phyloP scores from a whole-genome alignment of 1,139 yeast genomes.

The Hansenula sp. region DNA sequence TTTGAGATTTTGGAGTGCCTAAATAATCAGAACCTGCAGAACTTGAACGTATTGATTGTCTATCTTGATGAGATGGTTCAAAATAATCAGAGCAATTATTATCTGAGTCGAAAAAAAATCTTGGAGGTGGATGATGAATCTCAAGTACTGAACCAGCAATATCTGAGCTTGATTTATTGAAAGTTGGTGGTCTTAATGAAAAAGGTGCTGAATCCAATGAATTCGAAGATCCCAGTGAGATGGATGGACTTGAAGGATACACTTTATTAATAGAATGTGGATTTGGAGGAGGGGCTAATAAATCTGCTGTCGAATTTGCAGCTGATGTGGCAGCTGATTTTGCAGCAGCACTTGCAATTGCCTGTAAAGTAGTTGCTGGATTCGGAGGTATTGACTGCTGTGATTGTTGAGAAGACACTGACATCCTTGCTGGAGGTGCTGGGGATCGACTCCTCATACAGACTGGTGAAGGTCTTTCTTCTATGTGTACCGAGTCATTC shows the following conservation, averaged over 20 bases:
- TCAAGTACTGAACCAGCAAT: background rate
- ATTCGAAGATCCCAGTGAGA: slow-evolving; percentile 14
- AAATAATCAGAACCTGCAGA: slow-evolving; percentile 1
- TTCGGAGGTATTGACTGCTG: background rate
- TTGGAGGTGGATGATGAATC: background rate
- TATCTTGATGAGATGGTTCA: background rate
- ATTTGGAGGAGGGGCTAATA: slow-evolving; percentile 17
- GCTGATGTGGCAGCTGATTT: slow-evolving; percentile 8
- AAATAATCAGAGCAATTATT: background rate
- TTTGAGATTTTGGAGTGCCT: background rate
- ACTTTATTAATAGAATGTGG: slow-evolving; percentile 6
- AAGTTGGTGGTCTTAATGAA: background rate
- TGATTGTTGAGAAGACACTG: background rate
- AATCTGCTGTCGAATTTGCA: slow-evolving; percentile 5
- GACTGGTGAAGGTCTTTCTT: no score
- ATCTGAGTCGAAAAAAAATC: slow-evolving; percentile 1
- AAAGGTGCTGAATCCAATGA: slow-evolving; percentile 8
- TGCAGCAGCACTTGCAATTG: slow-evolving; percentile 9
- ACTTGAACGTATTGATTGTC: background rate
- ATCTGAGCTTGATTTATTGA: background rate
- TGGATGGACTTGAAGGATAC: slow-evolving; percentile 15
- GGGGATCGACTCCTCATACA: slow-evolving; percentile 1
- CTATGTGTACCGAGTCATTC: background rate
- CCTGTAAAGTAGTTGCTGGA: slow-evolving; percentile 1
- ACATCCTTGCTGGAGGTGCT: background rate